A percentile compares a stretch with the other conserved stretches of the same genome.
phyloP scores from a whole-genome alignment of 345 rosid genomes.

The Citrus glauca region DNA sequence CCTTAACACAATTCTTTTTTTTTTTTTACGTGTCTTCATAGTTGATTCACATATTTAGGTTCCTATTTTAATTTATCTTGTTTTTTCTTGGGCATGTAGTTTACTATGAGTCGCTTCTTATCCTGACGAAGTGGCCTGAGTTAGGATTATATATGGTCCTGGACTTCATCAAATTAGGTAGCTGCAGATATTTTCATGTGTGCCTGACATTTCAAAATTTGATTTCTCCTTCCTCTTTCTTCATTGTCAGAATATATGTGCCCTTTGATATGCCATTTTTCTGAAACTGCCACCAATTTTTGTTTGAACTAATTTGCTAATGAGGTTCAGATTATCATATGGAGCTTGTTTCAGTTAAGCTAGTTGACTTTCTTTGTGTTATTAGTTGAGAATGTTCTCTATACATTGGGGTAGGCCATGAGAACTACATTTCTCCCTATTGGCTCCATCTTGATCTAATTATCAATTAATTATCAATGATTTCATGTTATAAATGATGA shows the following conservation, averaged over 20 bases:
- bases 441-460: background rate
- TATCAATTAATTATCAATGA: background rate
- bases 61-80: background rate
- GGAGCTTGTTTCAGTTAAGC: background rate
- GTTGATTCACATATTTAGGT: background rate
- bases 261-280: background rate
- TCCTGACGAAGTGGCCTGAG: background rate
- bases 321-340: background rate
- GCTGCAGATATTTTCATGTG: background rate
- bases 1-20: slow-evolving; percentile 16
- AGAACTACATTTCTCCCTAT: background rate
- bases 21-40: background rate
- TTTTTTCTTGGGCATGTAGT: background rate
- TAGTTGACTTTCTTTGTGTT: background rate
- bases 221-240: background rate
- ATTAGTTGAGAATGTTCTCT: background rate
- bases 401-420: background rate
- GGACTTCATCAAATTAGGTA: background rate
- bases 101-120: background rate
- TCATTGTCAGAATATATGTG: background rate
- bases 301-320: background rate
- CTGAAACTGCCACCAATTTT: background rate
- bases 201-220: background rate
- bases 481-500: too few relatives aligned
- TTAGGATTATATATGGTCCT: background rate